Evolutionary conservation across 2,329 filamentous ascomycete genomes (phyloP).

Genomic region (Ascochyta pisi): DNA sequence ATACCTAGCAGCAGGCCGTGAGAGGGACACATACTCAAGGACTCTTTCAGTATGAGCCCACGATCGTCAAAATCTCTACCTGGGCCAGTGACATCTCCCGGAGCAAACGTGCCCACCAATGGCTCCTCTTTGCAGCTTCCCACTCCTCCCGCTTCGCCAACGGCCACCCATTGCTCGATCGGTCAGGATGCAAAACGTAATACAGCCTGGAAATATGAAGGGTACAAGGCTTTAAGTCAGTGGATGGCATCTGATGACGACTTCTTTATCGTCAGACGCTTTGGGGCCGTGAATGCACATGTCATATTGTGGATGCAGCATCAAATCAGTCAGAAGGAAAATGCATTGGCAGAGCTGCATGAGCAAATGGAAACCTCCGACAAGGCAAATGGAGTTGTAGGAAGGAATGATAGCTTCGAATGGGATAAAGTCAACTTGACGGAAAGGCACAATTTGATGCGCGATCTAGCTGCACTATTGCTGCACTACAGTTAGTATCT

Average conservation of each 20-base stretch:
- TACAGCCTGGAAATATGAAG: constrained; percentile 32
- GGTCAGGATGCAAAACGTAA: background rate
- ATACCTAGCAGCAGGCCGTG: background rate
- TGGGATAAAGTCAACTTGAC: constrained; percentile 20
- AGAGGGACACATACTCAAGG: background rate
- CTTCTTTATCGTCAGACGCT: constrained; percentile 40
- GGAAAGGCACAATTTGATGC: constrained; percentile 22
- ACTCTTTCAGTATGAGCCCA: background rate
- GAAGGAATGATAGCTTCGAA: constrained; percentile 23
- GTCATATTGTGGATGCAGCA: constrained; percentile 36
- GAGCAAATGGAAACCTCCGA: background rate
- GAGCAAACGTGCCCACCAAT: background rate
- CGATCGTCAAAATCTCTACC: background rate
- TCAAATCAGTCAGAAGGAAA: constrained; percentile 24
- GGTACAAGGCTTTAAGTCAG: constrained; percentile 34
- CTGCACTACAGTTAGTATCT: constrained; percentile 27
- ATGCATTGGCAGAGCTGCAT: constrained; percentile 18
- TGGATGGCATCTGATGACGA: constrained; percentile 43
- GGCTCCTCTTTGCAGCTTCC: background rate
- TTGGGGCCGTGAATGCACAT: constrained; percentile 32
- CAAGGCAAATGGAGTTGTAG: background rate
- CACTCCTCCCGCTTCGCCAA: background rate
- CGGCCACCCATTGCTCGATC: background rate
- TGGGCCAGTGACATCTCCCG: constrained; percentile 4
- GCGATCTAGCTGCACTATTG: constrained; percentile 19